Evolutionary conservation across 164 flowering plant genomes (phyloP), one percentile per base, ranked within the genome.

Genomic region (grape (Vitis vinifera)): DNA sequence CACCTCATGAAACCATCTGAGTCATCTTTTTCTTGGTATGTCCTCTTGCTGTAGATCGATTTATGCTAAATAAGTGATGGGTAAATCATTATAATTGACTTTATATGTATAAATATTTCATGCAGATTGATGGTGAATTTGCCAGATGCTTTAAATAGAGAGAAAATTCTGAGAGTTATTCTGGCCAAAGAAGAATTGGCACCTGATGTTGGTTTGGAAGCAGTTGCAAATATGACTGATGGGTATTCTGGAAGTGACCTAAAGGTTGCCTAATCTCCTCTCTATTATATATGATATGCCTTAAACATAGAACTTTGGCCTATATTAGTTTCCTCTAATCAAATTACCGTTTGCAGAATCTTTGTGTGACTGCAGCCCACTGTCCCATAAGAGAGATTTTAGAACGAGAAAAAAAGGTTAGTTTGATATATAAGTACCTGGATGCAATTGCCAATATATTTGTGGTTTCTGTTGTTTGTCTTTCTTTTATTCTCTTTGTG

Each of bases 241-340:
- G 99, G 98, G n/a, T 95, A 92, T 74, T 95, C 99, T 68, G 99
- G 99, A 75, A 95, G 99, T 86, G 99, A 95, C 73, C 71, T 95
- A 51, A 95, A 93, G 98, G 99, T 94, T 74, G 49, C 47, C 14
- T 67, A 49, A 47, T 55, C 15, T 62, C 55, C 15, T 62, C 12
- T 48, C 9, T 48, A 8, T 12, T 62, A 3, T 3, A 31, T 30
- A 31, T 17, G 23, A 31, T n/a, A 1, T 12, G 9, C 16, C 4
- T 55, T 16, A 7, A 12, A 6, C 10, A 37, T 17, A 9, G 7
- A 23, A 55, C 19, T 13, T 19, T 64, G 51, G 53, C 71, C 65
- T 27, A 13, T 58, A 16, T 48, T 75, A 49, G 53, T 12, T 9
- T 63, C 8, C 30, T 67, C 69, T 74, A 16, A 65, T 73, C 11